phyloP scores from a whole-genome alignment of 495 filamentous ascomycete species.

The Penicillium canariense region DNA sequence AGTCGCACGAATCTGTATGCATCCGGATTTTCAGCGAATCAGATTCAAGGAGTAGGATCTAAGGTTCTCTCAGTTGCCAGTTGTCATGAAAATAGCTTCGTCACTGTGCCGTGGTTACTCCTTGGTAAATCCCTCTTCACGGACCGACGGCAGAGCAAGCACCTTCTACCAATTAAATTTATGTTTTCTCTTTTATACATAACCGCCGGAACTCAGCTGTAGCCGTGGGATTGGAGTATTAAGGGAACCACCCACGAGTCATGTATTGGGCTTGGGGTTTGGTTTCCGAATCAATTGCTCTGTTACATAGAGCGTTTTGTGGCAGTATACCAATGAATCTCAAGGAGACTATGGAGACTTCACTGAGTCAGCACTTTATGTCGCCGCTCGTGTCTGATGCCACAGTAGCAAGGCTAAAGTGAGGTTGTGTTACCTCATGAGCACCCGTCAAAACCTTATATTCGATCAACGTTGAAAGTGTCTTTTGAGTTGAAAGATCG shows the following conservation, averaged over 20 bases:
- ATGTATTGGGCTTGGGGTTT: too few species aligned
- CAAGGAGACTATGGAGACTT: background rate
- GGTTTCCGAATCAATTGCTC: too few species aligned
- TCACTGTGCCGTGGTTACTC: background rate
- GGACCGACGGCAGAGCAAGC: too few species aligned
- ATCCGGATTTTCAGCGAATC: background rate
- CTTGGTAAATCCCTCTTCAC: background rate
- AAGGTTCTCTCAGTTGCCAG: background rate
- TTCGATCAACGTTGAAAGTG: too few species aligned
- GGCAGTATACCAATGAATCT: too few species aligned
- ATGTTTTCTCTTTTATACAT: too few species aligned
- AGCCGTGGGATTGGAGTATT: too few species aligned
- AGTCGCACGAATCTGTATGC: slow-evolving; percentile 1
- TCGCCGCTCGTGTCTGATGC: background rate
- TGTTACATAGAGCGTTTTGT: too few species aligned
- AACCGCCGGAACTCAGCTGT: too few species aligned
- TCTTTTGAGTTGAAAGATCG: too few species aligned
- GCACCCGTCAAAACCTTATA: background rate
- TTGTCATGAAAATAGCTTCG: background rate
- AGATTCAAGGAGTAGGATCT: background rate
- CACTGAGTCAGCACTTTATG: background rate
- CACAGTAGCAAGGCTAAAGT: background rate
- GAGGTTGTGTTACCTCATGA: background rate
- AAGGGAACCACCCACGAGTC: too few species aligned
- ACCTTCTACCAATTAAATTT: too few species aligned